Evolutionary conservation across 1,284 basidiomycete genomes (phyloP).

Genomic region (Malassezia pachydermatis): DNA sequence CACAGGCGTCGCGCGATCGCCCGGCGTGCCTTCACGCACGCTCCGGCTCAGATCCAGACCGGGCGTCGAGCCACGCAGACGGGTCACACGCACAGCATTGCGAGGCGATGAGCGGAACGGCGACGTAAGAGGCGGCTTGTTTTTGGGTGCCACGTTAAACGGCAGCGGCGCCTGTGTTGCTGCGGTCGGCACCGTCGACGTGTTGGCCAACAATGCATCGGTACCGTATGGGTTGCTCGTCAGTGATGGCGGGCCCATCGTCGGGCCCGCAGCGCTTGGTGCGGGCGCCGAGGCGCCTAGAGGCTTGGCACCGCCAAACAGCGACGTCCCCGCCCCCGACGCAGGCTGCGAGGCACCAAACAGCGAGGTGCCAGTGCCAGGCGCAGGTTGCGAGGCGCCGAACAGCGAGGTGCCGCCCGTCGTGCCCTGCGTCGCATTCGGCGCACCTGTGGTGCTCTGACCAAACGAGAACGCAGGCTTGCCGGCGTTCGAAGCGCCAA

Average conservation of each 20-base stretch:
- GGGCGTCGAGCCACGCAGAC: conserved; percentile 42
- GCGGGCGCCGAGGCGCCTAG: conserved; percentile 17
- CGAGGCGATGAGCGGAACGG: conserved; percentile 50
- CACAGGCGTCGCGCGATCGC: conserved; percentile 22
- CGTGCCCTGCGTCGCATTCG: conserved; percentile 6
- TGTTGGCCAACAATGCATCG: conserved; percentile 55
- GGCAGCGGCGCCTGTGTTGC: conserved; percentile 30
- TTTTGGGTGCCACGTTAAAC: conserved; percentile 48
- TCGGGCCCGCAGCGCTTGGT: conserved; percentile 1
- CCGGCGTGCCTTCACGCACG: conserved; percentile 42
- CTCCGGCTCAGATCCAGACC: conserved; percentile 24
- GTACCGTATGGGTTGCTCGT: conserved; percentile 75
- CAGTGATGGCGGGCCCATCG: conserved; percentile 51
- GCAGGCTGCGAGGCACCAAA: conserved; percentile 20
- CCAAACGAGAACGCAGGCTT: conserved; percentile 43
- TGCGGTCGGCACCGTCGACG: conserved; percentile 28
- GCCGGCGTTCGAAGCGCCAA: conserved; percentile 25
- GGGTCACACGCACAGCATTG: conserved; percentile 38
- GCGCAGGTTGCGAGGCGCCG: conserved; percentile 28
- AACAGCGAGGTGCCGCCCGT: conserved; percentile 50
- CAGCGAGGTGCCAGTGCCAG: conserved; percentile 19
- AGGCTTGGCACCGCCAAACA: conserved; percentile 19
- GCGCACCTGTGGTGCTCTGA: conserved; percentile 14
- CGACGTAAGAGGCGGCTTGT: conserved; percentile 51
- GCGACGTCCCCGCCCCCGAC: conserved; percentile 19